These are phyloP conservation scores for Rhododendron griersonianum DNA, from an alignment of 148 eudicot genomes.

Conservation along the genomic window DNA sequence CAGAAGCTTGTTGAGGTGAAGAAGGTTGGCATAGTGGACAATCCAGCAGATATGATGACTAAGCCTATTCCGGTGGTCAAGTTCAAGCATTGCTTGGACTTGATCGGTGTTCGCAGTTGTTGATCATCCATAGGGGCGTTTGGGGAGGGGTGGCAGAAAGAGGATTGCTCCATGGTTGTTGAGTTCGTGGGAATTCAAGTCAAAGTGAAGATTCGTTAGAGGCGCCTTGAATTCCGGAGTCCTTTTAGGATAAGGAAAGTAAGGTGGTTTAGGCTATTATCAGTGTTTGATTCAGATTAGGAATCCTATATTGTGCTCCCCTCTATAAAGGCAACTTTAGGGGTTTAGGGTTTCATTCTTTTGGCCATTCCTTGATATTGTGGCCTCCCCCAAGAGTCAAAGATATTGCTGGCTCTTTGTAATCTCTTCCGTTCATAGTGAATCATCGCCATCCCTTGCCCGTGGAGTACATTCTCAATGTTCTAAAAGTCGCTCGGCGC, in stretches of 20 bases:
- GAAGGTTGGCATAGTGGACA: not conserved
- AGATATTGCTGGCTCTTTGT: not conserved
- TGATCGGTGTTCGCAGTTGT: not conserved
- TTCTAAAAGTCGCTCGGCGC: no score
- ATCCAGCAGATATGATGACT: not conserved
- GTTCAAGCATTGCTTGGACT: not conserved
- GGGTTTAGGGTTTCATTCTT: not conserved
- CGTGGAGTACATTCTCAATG: not conserved
- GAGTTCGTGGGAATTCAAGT: not conserved
- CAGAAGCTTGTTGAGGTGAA: not conserved
- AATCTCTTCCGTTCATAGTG: not conserved
- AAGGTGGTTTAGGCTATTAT: no score
- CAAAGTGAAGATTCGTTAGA: not conserved
- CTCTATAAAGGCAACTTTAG: not conserved
- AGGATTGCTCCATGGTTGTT: not conserved
- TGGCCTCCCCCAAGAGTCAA: not conserved
- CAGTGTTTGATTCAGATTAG: no score
- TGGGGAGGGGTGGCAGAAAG: no score
- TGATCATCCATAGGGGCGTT: not conserved
- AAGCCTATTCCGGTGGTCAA: not conserved
- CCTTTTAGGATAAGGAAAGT: no score
- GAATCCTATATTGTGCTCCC: not conserved
- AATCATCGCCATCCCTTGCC: not conserved
- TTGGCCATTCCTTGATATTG: no score
- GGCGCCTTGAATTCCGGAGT: not conserved